phyloP scores from a whole-genome alignment of 2,329 filamentous ascomycete species.

The Daldinia sp. region DNA sequence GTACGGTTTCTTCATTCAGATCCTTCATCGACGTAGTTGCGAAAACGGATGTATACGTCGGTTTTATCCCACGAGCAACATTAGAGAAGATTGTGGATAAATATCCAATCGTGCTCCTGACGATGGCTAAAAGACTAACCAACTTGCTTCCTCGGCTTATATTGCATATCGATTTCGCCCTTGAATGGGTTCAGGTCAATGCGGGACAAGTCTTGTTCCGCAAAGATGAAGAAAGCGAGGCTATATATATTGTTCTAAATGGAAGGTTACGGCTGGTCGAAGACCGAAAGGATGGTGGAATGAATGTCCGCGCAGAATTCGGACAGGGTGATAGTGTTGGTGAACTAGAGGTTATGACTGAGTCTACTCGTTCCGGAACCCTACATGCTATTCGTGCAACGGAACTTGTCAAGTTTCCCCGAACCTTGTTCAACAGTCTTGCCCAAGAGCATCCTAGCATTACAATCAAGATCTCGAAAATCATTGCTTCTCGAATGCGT shows the following conservation, averaged over 20 bases:
- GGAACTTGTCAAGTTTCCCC: constrained; percentile 93
- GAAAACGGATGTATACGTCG: constrained; percentile 98
- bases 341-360: constrained; percentile 95
- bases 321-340: constrained; percentile 98
- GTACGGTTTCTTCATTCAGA: constrained; percentile 91
- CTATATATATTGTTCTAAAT: constrained; percentile 97
- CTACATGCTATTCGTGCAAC: constrained; percentile 96
- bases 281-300: constrained; percentile 80
- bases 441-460: constrained; percentile 97
- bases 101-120: constrained; percentile 90
- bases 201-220: constrained; percentile 95
- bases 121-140: constrained; percentile 94
- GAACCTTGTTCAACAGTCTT: constrained; percentile 95
- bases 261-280: constrained; percentile 86
- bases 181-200: constrained; percentile 98
- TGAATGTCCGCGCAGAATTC: constrained; percentile 89
- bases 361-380: constrained; percentile 88
- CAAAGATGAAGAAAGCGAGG: constrained; percentile 93
- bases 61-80: constrained; percentile 85
- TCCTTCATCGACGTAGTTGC: constrained; percentile 97
- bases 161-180: constrained; percentile 94
- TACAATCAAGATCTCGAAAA: constrained; percentile 98
- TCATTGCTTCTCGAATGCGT: constrained; percentile 95
- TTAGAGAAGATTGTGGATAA: constrained; percentile 92
- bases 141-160: constrained; percentile 88